phyloP scores from a whole-genome alignment of 1,139 yeast species.

The Scheffersomyces insectosa region DNA sequence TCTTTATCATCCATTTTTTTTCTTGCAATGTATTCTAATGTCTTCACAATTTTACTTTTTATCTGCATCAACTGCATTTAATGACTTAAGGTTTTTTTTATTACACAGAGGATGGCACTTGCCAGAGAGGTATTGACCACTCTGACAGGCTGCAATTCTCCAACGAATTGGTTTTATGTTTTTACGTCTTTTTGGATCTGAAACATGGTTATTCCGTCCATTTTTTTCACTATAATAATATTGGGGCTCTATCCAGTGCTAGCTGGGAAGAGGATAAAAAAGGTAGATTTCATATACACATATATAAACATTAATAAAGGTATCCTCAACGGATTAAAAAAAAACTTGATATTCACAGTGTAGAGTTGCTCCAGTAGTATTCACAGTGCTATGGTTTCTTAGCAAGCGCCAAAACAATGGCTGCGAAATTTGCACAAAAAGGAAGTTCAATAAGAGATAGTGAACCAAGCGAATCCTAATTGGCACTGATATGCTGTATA shows the following conservation, averaged over 20 bases:
- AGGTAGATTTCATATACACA: constrained; percentile 21
- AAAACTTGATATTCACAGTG: not conserved
- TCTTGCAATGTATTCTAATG: constrained; percentile 9
- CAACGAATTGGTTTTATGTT: constrained; percentile 8
- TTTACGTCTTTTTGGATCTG: constrained; percentile 12
- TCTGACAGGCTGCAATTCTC: not conserved
- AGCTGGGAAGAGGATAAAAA: constrained; percentile 13
- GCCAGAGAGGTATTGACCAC: constrained; percentile 6
- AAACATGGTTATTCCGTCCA: constrained; percentile 5
- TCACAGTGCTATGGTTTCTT: too few species aligned
- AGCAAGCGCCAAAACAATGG: too few species aligned
- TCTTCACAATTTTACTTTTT: constrained; percentile 22
- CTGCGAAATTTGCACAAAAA: too few species aligned
- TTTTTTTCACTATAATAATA: constrained; percentile 12
- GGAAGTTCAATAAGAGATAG: too few species aligned
- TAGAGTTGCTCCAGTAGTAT: too few species aligned
- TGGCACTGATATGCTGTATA: too few species aligned
- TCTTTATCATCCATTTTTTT: constrained; percentile 7
- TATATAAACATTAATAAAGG: constrained; percentile 27
- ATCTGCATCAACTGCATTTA: constrained; percentile 54
- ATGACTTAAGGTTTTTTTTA: constrained; percentile 24
- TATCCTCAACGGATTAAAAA: constrained; percentile 41
- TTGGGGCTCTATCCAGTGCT: constrained; percentile 12
- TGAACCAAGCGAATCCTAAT: too few species aligned
- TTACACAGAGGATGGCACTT: constrained; percentile 7